A percentile compares a stretch with the other conserved stretches of the same genome.
Evolutionary conservation across 2,329 filamentous ascomycete species (phyloP).

Genomic region (Claviceps cyperi): DNA sequence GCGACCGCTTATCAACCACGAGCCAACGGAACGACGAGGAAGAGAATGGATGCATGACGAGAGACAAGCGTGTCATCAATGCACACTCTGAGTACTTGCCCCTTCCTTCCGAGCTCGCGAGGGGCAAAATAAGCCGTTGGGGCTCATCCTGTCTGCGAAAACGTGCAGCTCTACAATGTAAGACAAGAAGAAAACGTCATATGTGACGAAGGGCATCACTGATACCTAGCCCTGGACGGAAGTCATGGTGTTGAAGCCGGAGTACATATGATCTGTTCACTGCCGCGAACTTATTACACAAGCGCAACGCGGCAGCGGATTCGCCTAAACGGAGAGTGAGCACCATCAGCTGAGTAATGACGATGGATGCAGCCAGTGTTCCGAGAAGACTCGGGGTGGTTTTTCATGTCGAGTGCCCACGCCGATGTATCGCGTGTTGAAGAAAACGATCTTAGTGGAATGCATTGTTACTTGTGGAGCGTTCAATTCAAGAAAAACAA

Average conservation of each 20-base stretch:
- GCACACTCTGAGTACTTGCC: background rate
- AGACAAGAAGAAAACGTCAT: background rate
- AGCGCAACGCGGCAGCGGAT: too few relatives aligned
- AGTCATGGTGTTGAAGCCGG: background rate
- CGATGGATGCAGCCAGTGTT: background rate
- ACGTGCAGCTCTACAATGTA: background rate
- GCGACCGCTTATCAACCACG: background rate
- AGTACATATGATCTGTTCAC: too few relatives aligned
- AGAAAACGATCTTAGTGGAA: background rate
- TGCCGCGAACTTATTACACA: background rate
- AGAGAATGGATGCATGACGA: background rate
- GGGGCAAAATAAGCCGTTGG: background rate
- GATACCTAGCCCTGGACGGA: background rate
- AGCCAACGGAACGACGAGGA: background rate
- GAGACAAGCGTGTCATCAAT: background rate
- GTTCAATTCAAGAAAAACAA: background rate
- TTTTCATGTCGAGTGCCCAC: background rate
- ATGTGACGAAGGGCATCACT: background rate
- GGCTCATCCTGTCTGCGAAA: background rate
- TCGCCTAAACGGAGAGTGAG: too few relatives aligned
- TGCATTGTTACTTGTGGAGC: background rate
- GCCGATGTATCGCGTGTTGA: background rate
- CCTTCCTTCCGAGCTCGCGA: background rate
- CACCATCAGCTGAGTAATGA: background rate
- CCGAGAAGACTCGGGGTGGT: background rate